These are phyloP conservation scores for Coemansia sp. DNA, from an alignment of 192 early-diverging fungal species.

Conservation along the genomic window DNA sequence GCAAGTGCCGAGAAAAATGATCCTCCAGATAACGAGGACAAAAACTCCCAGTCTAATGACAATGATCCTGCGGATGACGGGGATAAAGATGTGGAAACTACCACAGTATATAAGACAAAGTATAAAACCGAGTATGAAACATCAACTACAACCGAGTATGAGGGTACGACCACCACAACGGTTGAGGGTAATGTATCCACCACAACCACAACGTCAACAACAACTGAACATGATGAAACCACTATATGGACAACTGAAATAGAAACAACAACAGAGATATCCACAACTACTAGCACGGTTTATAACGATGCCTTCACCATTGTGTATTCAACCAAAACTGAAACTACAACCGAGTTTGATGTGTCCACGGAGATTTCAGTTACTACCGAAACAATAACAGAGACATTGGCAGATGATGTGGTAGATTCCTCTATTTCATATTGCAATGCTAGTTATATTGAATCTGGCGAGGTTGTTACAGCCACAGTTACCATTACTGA, in stretches of 20 bases:
- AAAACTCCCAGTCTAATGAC: no score
- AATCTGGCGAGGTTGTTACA: not conserved
- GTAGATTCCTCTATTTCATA: not conserved
- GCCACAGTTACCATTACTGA: slow-evolving; percentile 2
- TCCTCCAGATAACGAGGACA: no score
- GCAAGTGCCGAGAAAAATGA: no score
- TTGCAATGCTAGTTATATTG: slow-evolving; percentile 1
- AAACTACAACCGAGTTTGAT: not conserved
- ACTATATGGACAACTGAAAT: not conserved
- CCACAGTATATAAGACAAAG: not conserved
- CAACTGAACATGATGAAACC: slow-evolving; percentile 1
- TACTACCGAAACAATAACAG: not conserved
- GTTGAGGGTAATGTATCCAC: not conserved
- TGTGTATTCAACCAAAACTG: not conserved
- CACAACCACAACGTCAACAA: not conserved
- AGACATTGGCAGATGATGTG: not conserved
- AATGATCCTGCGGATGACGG: no score
- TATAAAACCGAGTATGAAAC: slow-evolving; percentile 3
- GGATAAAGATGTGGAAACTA: not conserved
- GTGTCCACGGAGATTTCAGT: no score
- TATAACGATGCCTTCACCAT: slow-evolving; percentile 3
- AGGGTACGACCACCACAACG: not conserved
- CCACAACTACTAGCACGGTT: not conserved
- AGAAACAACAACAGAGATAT: not conserved
- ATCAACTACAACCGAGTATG: no score